Evolutionary conservation across 2,329 filamentous ascomycete genomes (phyloP), one percentile per base, ranked within the genome.

Genomic region (Xylariaceae sp.): DNA sequence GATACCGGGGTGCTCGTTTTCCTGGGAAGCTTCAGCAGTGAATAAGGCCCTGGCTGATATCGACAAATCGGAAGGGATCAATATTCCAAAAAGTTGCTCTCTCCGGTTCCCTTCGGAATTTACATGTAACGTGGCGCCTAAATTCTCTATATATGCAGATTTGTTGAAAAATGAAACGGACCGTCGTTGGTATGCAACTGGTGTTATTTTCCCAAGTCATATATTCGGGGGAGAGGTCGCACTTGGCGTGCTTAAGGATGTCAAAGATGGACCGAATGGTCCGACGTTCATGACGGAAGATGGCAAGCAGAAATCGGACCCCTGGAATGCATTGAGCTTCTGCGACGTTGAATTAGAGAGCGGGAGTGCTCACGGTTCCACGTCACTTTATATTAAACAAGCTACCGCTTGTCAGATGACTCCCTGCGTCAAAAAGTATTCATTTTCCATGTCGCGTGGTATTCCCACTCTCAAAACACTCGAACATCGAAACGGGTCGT

Each of bases 351-450:
- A 44, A 32, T n/a, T 44, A 10, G 3, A 44, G 3, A 40, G 22
- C 10, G 29, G 1, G 12, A 2, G 7, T n/a, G 5, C 22, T 12
- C 11, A 34, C 6, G 35, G 6, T 3, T 7, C 4, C 19, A 22
- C 22, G 3, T 38, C 12, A 22, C 7, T 47, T 7, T 37, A 17
- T 2, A n/a, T 35, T 21, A 44, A 33, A 34, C 2, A 41, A 20
- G 37, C 23, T 14, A 48, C 36, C 17, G 3, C 4, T 5, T 48
- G 45, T 38, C 20, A 44, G 12, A 16, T 48, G 19, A 44, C 17
- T 10, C 41, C 41, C 16, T 48, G 45, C 23, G 37, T 44, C n/a
- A 40, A 44, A 29, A 48, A 6, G 33, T 41, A 48, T 27, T 48
- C 41, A 33, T 41, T 32, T 21, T 40, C 40, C 4, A 27, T 48